Percentiles rank a stretch among this genome's conserved stretches.
These are phyloP conservation scores for Leptosphaerulina australis DNA, from an alignment of 2,329 filamentous ascomycete genomes.

Conservation along the genomic window DNA sequence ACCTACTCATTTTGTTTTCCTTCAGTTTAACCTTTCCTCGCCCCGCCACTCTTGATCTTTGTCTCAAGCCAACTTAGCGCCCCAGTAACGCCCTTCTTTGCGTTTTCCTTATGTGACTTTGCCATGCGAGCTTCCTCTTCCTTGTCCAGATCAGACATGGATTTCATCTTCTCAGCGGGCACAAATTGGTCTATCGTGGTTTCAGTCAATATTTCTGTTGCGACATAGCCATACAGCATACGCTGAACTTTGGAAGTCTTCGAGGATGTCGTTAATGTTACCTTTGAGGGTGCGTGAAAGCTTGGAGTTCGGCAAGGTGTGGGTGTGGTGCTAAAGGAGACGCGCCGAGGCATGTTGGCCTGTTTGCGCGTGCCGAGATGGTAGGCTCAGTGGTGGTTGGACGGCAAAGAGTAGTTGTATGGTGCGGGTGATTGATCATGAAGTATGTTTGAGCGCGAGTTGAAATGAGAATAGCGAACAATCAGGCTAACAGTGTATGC, in stretches of 20 bases:
- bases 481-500: no score
- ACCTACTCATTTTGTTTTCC: neutral
- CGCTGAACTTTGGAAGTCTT: neutral
- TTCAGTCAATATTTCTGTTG: neutral
- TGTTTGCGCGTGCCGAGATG: no score
- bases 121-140: conserved; percentile 9
- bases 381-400: no score
- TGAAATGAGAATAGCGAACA: no score
- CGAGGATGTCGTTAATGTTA: neutral
- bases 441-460: no score
- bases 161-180: conserved; percentile 9
- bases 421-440: no score
- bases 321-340: neutral
- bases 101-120: conserved; percentile 1
- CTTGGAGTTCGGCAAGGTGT: neutral
- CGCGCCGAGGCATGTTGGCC: neutral
- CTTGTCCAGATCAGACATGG: conserved; percentile 18
- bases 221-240: neutral
- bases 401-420: no score
- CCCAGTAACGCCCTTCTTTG: neutral
- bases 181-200: neutral
- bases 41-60: neutral
- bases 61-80: neutral
- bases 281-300: neutral
- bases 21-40: neutral